Conservation (phyloP, 495 filamentous ascomycete genomes). For the Bryoglossum gracile region DNA sequence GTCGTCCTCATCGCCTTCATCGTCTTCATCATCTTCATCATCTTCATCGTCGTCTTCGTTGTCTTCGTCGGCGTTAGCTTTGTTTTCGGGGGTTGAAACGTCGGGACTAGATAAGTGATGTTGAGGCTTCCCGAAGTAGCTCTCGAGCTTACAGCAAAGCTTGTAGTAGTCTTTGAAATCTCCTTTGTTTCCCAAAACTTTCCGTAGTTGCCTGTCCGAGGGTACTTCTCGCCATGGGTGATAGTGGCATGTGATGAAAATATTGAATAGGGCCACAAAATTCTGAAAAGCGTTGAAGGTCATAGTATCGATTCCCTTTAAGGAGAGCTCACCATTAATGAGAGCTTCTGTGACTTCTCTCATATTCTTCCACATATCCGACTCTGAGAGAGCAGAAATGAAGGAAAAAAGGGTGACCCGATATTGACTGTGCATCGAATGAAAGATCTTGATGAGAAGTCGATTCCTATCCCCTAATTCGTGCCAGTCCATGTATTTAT, state of each 20-base stretch:
- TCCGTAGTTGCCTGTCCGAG: background rate
- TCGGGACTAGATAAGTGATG: no score
- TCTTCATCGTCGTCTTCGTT: background rate
- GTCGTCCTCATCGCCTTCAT: slow-evolving; percentile 16
- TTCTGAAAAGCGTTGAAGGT: slow-evolving; percentile 7
- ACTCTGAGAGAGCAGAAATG: slow-evolving; percentile 3
- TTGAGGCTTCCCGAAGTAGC: no score
- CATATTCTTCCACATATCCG: slow-evolving; percentile 17
- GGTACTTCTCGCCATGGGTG: slow-evolving; percentile 1
- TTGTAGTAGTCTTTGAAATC: slow-evolving; percentile 8
- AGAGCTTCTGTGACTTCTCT: slow-evolving; percentile 7
- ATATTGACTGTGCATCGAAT: background rate
- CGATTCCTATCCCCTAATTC: background rate
- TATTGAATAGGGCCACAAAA: slow-evolving; percentile 16
- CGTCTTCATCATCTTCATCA: slow-evolving; percentile 4
- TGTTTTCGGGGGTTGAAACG: no score
- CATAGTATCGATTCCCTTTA: slow-evolving; percentile 16
- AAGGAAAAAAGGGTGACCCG: slow-evolving; percentile 7
- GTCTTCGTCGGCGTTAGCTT: no score
- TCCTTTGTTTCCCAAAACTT: background rate
- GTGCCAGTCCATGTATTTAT: slow-evolving; percentile 3
- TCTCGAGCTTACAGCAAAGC: slow-evolving; percentile 3
- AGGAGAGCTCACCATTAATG: background rate
- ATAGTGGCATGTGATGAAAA: slow-evolving; percentile 15
- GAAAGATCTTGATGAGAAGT: background rate